Evolutionary conservation across 106 monocot species (phyloP).

Genomic region (Dendrobium catenatum): DNA sequence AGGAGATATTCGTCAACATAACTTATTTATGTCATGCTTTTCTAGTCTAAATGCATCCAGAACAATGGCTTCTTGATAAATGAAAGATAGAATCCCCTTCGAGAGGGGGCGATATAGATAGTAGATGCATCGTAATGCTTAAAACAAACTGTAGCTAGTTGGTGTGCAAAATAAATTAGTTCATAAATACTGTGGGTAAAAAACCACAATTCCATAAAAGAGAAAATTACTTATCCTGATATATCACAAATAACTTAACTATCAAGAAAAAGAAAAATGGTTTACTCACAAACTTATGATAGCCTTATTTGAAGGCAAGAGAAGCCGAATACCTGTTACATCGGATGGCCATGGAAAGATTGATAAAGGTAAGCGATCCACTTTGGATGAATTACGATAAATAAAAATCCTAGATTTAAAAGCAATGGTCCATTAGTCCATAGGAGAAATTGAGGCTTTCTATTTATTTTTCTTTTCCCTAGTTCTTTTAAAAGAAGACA

Average conservation of each 20-base stretch:
- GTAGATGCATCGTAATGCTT: neutral
- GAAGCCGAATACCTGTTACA: slow-evolving; percentile 35
- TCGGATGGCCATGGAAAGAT: slow-evolving; percentile 45
- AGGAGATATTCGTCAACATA: no score
- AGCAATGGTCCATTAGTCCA: neutral
- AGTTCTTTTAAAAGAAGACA: slow-evolving; percentile 1
- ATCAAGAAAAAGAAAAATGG: neutral
- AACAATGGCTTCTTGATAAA: neutral
- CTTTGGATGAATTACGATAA: slow-evolving; percentile 22
- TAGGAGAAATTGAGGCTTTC: neutral
- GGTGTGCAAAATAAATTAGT: neutral
- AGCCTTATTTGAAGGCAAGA: neutral
- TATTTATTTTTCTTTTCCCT: neutral
- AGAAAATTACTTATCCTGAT: neutral
- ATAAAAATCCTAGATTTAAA: slow-evolving; percentile 27
- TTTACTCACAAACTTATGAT: neutral
- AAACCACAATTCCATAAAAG: neutral
- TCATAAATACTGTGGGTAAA: neutral
- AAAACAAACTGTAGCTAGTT: neutral
- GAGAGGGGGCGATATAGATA: neutral
- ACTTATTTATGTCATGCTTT: no score
- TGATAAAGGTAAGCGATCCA: slow-evolving; percentile 24
- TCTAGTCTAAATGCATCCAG: no score
- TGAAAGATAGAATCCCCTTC: neutral
- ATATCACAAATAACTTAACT: neutral